Base-by-base conservation (phyloP, 2,329 filamentous ascomycete genomes). In the Pseudogymnoascus sp. region DNA sequence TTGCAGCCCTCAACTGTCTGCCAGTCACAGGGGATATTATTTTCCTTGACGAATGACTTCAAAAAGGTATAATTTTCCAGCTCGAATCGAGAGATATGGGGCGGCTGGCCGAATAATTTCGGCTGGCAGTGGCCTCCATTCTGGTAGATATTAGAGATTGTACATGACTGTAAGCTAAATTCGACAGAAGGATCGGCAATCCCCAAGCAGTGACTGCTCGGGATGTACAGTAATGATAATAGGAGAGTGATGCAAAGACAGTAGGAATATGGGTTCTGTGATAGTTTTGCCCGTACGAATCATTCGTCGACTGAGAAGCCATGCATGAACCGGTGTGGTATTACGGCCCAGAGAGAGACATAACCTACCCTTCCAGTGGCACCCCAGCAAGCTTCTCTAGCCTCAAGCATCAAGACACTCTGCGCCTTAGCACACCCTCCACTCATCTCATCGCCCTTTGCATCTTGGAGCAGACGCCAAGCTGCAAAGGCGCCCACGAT, bases 101-200 rank as follows among this genome's bases (percentile, higher is more conserved):
- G 78, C n/a, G 77, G 73, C 19, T 81, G 77, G 16, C 78, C 77
- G 74, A 89, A 91, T 59, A 90, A 77, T 31, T 85, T 74, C 1
- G 90, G 89, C 68, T 92, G 89, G 72, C 89, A 92, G 71, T 93
- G 89, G 5, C 86, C 86, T 61, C 85, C 86, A 70, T 87, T 88
- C 82, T 86, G 65, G 21, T 43, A 66, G 41, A 21, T 58, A 49
- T 37, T 52, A 41, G 49, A 55, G 7, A 14, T 23, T 19, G 29
- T 19, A 55, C 26, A 19, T 12, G 8, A 59, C 23, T n/a, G n/a
- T 33, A 14, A 14, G 33, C 41, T 16, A 10, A 2, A 21, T 21
- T 33, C 7, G 29, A 33, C 29, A 19, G n/a, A 33, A 55, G 5
- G 12, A 8, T 55, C 14, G n/a, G 2, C 14, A 26, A 19, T 3